phyloP scores from a whole-genome alignment of 345 rosid species.

The Camelina hispida region DNA sequence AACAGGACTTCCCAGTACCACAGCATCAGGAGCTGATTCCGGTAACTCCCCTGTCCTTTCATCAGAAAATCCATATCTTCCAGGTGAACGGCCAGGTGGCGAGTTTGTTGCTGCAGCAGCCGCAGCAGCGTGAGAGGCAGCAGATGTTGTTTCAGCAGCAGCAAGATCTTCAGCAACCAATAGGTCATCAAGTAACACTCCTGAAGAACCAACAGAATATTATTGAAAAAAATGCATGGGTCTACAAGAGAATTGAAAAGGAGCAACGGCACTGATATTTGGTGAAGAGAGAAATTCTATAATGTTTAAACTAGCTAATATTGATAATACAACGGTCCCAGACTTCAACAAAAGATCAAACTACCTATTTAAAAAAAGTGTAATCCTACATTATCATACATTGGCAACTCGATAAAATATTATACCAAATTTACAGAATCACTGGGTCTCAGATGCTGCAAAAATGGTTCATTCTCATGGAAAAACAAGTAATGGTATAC shows the following conservation, averaged over 20 bases:
- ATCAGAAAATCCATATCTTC: slow-evolving; percentile 81
- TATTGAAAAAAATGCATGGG: background rate
- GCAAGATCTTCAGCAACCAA: slow-evolving; percentile 97
- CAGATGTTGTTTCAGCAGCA: slow-evolving; percentile 88
- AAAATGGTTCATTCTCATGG: slow-evolving; percentile 2
- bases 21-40: slow-evolving; percentile 74
- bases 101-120: slow-evolving; percentile 81
- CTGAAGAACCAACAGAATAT: slow-evolving; percentile 49
- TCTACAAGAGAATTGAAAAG: slow-evolving; percentile 25
- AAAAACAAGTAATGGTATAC: background rate
- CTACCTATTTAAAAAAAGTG: background rate
- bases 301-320: background rate
- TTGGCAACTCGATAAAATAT: slow-evolving; percentile 1
- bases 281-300: background rate
- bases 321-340: background rate
- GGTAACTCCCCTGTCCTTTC: slow-evolving; percentile 79
- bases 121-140: slow-evolving; percentile 96
- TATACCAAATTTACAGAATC: slow-evolving; percentile 12
- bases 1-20: slow-evolving; percentile 90
- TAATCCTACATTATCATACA: background rate
- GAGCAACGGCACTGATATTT: background rate
- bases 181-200: slow-evolving; percentile 96
- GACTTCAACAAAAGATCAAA: slow-evolving; percentile 22
- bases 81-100: slow-evolving; percentile 64
- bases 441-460: too few species aligned